Base-by-base conservation (phyloP, 75 land plant genomes). In the Picea sitchensis region DNA sequence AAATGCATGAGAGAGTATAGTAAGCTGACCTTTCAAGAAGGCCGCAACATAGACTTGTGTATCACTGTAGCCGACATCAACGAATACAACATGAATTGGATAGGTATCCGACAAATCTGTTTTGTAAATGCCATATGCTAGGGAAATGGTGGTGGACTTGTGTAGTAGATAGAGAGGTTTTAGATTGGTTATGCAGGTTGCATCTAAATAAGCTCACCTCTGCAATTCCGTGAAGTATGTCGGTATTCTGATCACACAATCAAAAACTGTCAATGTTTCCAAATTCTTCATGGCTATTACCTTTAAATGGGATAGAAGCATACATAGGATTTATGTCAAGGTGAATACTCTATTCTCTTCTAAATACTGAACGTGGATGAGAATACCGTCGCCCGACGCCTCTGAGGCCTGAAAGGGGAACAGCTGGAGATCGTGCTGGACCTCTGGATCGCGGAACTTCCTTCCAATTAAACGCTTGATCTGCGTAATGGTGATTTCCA, bases 181-280 rank as follows among this genome's bases (percentile, higher is more conserved):
- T 26, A 26, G 26, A 26, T 26, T 26, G 26, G 98, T 93, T 75
- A 95, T 84, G 31, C 86, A 72, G 20, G 98, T 95, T 41, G 98
- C 98, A 81, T 95, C 95, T 65, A 95, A 14, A 54, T 91, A 89
- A 38, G 93, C 98, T 31, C 96, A 84, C 71, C 96, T 77, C 81
- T 94, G 96, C 67, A 90, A 80, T 80, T 94, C 94, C 34, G 87
- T 90, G 71, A 95, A 92, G 79, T 89, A 92, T 12, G 89, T 87
- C n/a, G 95, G 98, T 21, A 92, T 90, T 36, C 98, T 95, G 65
- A 95, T 95, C 59, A 93, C 94, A 80, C 98, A 95, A 59, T 94
- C 93, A 15, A 84, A 90, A 57, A 92, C 93, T 26, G 90, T 84
- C 34, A 87, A 83, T 73, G 26, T 73, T 44, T 92, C 89, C 64